Conservation (phyloP, 345 rosid genomes). For the Citrus mangshanensis region DNA sequence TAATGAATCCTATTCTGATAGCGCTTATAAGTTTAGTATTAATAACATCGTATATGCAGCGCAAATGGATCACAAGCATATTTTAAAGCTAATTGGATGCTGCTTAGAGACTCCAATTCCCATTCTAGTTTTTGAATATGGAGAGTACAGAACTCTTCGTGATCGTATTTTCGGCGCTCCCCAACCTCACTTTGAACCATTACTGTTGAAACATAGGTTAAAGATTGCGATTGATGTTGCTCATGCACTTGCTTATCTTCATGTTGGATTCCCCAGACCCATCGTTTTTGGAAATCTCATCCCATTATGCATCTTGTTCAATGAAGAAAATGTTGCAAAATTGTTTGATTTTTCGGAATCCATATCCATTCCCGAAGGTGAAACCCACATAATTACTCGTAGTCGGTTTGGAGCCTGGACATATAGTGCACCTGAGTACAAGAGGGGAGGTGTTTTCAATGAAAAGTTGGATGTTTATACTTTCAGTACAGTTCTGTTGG, state of each 20-base stretch:
- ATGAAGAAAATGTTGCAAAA: conserved; percentile 9
- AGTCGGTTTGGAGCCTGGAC: neutral
- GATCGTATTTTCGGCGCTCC: neutral
- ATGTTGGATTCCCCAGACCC: conserved; percentile 19
- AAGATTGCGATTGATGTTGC: conserved; percentile 10
- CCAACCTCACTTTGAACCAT: neutral
- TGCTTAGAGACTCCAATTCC: neutral
- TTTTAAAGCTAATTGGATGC: neutral
- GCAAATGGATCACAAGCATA: neutral
- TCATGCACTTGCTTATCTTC: conserved; percentile 15
- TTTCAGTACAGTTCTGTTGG: neutral
- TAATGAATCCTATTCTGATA: too few relatives aligned
- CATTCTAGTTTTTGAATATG: neutral
- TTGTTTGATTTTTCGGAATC: conserved; percentile 19
- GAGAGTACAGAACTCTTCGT: neutral
- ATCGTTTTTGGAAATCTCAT: conserved; percentile 12
- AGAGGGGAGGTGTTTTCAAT: neutral
- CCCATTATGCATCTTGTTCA: neutral
- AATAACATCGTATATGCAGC: conserved; percentile 2
- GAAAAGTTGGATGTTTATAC: conserved; percentile 29
- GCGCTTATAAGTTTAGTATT: neutral
- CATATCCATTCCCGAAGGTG: conserved; percentile 23
- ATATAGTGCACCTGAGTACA: conserved; percentile 2
- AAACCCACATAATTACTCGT: neutral
- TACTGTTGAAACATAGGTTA: neutral